Evolutionary conservation across 2,329 filamentous ascomycete species (phyloP).

Genomic region (Alternaria novae-zelandiae): DNA sequence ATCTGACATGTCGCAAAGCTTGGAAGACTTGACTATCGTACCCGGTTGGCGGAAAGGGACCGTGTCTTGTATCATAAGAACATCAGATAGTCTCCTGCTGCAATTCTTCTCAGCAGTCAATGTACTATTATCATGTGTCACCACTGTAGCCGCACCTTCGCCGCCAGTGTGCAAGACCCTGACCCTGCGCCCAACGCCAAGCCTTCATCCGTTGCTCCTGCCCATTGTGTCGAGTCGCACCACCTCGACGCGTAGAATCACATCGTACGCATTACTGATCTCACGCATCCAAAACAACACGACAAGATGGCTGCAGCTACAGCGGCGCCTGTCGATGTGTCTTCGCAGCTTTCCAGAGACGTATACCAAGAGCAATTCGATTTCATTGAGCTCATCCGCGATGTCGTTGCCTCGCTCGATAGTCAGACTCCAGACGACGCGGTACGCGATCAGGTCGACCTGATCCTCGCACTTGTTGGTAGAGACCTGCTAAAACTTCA

Average conservation of each 20-base stretch:
- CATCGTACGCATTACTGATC: too few species aligned
- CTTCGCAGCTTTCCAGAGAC: not conserved
- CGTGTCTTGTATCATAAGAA: not conserved
- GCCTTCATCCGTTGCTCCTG: not conserved
- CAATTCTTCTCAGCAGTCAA: not conserved
- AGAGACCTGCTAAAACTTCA: not conserved
- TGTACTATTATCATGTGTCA: not conserved
- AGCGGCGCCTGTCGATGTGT: rapidly evolving
- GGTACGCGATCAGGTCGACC: not conserved
- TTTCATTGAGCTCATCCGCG: not conserved
- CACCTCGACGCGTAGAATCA: not conserved
- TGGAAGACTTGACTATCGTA: not conserved
- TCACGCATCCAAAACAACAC: too few species aligned
- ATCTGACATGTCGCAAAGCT: not conserved
- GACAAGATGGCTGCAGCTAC: not conserved
- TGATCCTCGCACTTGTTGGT: not conserved
- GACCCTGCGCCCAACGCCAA: not conserved
- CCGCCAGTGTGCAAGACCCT: not conserved
- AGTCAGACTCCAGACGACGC: not conserved
- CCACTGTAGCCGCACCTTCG: not conserved
- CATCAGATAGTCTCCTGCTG: not conserved
- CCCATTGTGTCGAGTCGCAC: not conserved
- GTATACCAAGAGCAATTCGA: not conserved
- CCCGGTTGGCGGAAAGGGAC: not conserved
- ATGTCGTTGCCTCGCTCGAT: not conserved